phyloP scores from a whole-genome alignment of 2,329 filamentous ascomycete genomes.

The Parascedosporium putredinis region DNA sequence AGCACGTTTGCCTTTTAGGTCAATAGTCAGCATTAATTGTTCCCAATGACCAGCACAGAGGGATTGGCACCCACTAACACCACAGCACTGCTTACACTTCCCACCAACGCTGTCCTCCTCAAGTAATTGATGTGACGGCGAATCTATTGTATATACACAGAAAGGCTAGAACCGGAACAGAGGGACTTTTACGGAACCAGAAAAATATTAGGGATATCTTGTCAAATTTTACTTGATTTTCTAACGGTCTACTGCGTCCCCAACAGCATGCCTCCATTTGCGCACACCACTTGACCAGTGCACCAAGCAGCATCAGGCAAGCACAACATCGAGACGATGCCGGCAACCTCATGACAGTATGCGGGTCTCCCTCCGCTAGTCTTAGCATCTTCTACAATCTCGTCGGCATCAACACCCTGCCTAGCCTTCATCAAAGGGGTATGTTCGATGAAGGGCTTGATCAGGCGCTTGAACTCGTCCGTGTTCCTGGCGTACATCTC shows the following conservation, averaged over 20 bases:
- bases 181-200: too few relatives aligned
- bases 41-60: too few relatives aligned
- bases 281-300: slow-evolving; percentile 69
- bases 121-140: too few relatives aligned
- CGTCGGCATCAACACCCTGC: slow-evolving; percentile 10
- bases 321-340: slow-evolving; percentile 22
- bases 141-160: too few relatives aligned
- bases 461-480: slow-evolving; percentile 29
- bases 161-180: too few relatives aligned
- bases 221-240: too few relatives aligned
- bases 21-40: too few relatives aligned
- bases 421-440: slow-evolving; percentile 54
- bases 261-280: slow-evolving; percentile 61
- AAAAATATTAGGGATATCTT: too few relatives aligned
- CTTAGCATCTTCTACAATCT: slow-evolving; percentile 12
- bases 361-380: slow-evolving; percentile 14
- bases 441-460: slow-evolving; percentile 33
- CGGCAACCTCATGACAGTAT: slow-evolving; percentile 14
- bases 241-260: slow-evolving; percentile 18
- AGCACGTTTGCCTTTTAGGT: too few relatives aligned
- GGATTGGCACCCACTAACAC: too few relatives aligned
- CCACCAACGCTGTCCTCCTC: too few relatives aligned
- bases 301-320: slow-evolving; percentile 63
- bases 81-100: too few relatives aligned
- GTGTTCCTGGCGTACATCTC: slow-evolving; percentile 38